phyloP scores from a whole-genome alignment of 768 basidiomycete genomes.

The Collybia nuda region DNA sequence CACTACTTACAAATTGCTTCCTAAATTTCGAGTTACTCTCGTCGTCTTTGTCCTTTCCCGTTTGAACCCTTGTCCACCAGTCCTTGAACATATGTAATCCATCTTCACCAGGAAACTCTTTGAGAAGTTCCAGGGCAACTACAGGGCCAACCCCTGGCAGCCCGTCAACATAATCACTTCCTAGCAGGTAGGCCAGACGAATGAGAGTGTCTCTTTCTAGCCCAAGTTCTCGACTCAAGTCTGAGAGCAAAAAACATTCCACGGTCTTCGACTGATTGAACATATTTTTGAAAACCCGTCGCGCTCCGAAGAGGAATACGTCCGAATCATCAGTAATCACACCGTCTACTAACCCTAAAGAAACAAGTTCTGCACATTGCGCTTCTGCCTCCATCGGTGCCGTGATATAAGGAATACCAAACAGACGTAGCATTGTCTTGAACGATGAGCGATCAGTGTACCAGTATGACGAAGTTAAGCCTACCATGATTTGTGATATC shows the following conservation, averaged over 20 bases:
- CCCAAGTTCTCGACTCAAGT: conserved; percentile 85
- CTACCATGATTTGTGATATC: conserved; percentile 80
- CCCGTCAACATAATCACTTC: conserved; percentile 96
- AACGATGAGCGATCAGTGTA: not conserved
- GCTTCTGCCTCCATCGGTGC: conserved; percentile 99
- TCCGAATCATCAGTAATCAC: conserved; percentile 99
- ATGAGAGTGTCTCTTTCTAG: conserved; percentile 85
- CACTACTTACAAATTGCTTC: conserved; percentile 71
- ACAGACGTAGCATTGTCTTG: conserved; percentile 86
- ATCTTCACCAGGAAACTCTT: conserved; percentile 87
- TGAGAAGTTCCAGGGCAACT: conserved; percentile 91
- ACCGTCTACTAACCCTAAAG: conserved; percentile 87
- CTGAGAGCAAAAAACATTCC: conserved; percentile 87
- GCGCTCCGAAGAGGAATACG: conserved; percentile 95
- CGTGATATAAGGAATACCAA: conserved; percentile 97
- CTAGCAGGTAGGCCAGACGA: conserved; percentile 88
- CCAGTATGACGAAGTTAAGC: conserved; percentile 8
- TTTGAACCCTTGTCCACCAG: conserved; percentile 95
- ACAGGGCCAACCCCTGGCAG: conserved; percentile 92
- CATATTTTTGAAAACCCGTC: conserved; percentile 98
- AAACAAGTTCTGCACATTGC: conserved; percentile 91
- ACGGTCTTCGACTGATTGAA: conserved; percentile 99
- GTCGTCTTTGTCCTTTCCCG: conserved; percentile 75
- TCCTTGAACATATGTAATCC: conserved; percentile 85
- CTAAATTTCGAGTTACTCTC: conserved; percentile 80